Evolutionary conservation across 2,329 filamentous ascomycete genomes (phyloP).

Genomic region (Neophaeococcomyces aloes): DNA sequence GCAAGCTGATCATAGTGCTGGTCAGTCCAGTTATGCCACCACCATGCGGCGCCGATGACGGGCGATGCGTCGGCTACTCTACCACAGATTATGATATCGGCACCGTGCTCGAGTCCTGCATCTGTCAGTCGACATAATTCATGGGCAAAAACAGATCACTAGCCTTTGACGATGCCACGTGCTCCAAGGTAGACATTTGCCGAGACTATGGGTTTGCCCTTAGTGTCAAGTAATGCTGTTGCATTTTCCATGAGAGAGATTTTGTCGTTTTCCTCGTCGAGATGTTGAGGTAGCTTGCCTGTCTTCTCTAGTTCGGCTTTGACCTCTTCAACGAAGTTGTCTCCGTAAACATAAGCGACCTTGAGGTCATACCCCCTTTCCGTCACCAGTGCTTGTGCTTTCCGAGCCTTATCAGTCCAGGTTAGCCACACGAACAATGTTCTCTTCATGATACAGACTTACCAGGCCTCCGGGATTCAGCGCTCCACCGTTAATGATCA

Average conservation of each 20-base stretch:
- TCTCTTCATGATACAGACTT: slow-evolving; percentile 23
- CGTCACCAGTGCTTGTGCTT: slow-evolving; percentile 23
- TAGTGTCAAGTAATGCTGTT: slow-evolving; percentile 29
- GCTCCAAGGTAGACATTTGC: slow-evolving; percentile 47
- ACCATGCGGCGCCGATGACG: slow-evolving; percentile 47
- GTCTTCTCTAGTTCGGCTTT: slow-evolving; percentile 26
- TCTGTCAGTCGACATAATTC: not conserved
- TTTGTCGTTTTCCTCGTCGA: slow-evolving; percentile 32
- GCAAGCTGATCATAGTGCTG: slow-evolving; percentile 42
- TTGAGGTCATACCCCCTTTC: slow-evolving; percentile 29
- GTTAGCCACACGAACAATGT: slow-evolving; percentile 21
- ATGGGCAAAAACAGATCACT: not conserved
- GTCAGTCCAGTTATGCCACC: slow-evolving; percentile 45
- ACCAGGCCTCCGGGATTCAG: slow-evolving; percentile 45
- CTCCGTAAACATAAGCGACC: slow-evolving; percentile 38
- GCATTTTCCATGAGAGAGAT: slow-evolving; percentile 29
- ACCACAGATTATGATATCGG: slow-evolving; percentile 42
- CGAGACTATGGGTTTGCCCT: slow-evolving; percentile 30
- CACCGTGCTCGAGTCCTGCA: slow-evolving; percentile 30
- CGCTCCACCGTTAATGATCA: slow-evolving; percentile 48
- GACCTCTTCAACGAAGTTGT: slow-evolving; percentile 32
- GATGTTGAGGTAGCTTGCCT: slow-evolving; percentile 29
- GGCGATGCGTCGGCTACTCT: slow-evolving; percentile 42
- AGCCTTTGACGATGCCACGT: slow-evolving; percentile 35
- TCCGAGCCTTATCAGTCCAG: slow-evolving; percentile 26